Base-by-base conservation (phyloP, 75 land plant species). In the Picea glauca region DNA sequence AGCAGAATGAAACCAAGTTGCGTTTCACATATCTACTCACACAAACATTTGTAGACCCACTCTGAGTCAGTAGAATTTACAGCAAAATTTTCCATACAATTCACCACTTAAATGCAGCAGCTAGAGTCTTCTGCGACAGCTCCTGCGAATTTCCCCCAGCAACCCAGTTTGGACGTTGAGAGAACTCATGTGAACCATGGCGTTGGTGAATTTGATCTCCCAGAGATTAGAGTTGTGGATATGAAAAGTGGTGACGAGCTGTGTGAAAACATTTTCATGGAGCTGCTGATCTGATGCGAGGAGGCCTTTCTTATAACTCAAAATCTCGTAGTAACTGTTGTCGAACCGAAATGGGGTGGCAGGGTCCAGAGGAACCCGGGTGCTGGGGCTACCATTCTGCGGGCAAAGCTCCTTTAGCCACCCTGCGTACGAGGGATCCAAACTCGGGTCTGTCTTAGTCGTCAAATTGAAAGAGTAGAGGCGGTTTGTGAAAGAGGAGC, bases 391-490 rank as follows among this genome's bases (percentile, higher is more conserved):
- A 6, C 38, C 8, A 31, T 60, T 66, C 40, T 63, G 31, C 21
- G 67, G 89, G 67, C 92, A 90, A 58, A 38, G 40, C 32, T 67
- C 46, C 58, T 78, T 85, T 80, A 90, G 64, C 20, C 32, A 62
- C 0, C 13, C 60, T 1, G 89, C 91, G 32, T 72, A 85, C 3
- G 1, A 14, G 0, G 82, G 73, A 50, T 83, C 57, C 62, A 87
- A 15, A 1, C 85, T 76, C 8, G 89, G 85, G 63, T 90, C 91
- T 43, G 77, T 81, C 1, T 40, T 12, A 13, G 30, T 20, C 12
- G 89, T 82, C 46, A 74, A 15, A 64, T 80, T 87, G 81, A 81
- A 87, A 8, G 60, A 17, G 79, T 84, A 87, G 18, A 90, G 74
- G 32, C 91, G 75, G 31, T 58, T 57, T 3, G 81, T 78, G 63